A percentile compares a stretch with the other conserved stretches of the same genome.
Conservation (phyloP, 2,329 filamentous ascomycete species). For the Sclerotiophoma versabilis region DNA sequence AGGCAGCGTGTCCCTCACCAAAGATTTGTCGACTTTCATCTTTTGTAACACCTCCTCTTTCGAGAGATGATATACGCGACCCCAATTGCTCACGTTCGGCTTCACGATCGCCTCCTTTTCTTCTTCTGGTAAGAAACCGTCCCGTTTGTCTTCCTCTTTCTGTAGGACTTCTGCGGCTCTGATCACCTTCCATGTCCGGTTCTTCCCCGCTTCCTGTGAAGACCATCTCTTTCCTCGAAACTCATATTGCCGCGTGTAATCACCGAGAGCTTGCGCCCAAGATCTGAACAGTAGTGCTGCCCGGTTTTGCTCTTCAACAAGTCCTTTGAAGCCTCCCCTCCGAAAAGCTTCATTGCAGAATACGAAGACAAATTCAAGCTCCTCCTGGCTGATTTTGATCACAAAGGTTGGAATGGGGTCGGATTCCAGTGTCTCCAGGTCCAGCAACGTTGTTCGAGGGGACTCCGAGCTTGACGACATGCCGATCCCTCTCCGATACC, state of each 20-base stretch:
- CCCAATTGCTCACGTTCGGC: background rate
- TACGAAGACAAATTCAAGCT: conserved; percentile 26
- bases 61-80: conserved; percentile 13
- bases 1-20: conserved; percentile 12
- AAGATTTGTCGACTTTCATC: conserved; percentile 3
- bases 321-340: conserved; percentile 5
- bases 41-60: conserved; percentile 15
- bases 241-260: conserved; percentile 20
- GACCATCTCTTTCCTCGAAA: conserved; percentile 30
- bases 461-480: conserved; percentile 6
- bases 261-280: conserved; percentile 33
- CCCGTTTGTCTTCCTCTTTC: background rate
- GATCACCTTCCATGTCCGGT: conserved; percentile 28
- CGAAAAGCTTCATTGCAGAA: conserved; percentile 37
- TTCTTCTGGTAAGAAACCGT: background rate
- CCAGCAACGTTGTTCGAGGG: conserved; percentile 14
- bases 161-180: conserved; percentile 8
- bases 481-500: background rate
- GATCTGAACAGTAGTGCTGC: conserved; percentile 35
- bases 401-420: conserved; percentile 36
- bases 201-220: conserved; percentile 22
- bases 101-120: conserved; percentile 1
- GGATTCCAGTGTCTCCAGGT: conserved; percentile 33
- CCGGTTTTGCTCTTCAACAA: conserved; percentile 16
- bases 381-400: conserved; percentile 18